Conservation (phyloP, 202 grass and related monocot species). For the Digitaria exilis region DNA sequence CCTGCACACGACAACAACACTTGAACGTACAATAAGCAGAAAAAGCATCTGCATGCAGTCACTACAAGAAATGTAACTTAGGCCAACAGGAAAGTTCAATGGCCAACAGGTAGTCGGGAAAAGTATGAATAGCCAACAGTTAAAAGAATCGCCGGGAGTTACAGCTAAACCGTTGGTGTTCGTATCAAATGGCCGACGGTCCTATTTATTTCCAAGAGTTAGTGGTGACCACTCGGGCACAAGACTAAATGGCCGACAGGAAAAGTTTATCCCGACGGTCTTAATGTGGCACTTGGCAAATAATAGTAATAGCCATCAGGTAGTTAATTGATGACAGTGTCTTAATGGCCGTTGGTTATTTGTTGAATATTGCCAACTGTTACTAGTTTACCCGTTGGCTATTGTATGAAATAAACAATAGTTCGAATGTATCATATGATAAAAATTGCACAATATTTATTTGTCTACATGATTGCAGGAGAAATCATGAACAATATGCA, state of each 20-base stretch:
- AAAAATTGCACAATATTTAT: no score
- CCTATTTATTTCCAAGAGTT: background rate
- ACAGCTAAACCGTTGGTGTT: no score
- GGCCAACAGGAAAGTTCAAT: no score
- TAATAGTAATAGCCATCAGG: background rate
- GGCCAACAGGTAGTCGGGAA: no score
- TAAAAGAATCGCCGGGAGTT: no score
- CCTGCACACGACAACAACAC: slow-evolving; percentile 8
- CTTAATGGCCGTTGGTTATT: background rate
- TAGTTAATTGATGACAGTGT: background rate
- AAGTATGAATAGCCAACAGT: no score
- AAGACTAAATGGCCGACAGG: background rate
- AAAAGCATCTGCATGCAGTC: no score
- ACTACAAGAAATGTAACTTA: no score
- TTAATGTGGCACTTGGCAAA: background rate
- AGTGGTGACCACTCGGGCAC: background rate
- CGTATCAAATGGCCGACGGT: no score
- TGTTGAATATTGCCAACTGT: background rate
- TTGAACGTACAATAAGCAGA: background rate
- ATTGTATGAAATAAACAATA: background rate
- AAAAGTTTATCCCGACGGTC: background rate
- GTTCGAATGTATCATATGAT: background rate
- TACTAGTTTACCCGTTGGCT: background rate
- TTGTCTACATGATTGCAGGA: no score
- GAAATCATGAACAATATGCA: no score